phyloP scores from a whole-genome alignment of 306 rosid genomes.

The Glycyrrhiza uralensis region DNA sequence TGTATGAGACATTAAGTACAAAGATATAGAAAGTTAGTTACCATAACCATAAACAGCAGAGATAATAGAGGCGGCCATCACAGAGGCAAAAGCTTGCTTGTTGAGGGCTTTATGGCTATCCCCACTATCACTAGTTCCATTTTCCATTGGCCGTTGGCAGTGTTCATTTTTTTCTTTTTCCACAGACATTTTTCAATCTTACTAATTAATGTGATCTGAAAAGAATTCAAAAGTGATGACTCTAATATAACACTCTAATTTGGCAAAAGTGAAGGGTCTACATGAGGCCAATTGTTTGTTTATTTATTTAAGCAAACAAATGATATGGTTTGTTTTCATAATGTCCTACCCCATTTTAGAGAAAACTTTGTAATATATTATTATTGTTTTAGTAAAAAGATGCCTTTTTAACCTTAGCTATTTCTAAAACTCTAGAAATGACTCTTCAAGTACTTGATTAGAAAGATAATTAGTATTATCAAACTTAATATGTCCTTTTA shows the following conservation, averaged over 20 bases:
- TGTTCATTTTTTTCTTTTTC: not conserved
- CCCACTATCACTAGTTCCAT: not conserved
- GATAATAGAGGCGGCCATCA: constrained; percentile 47
- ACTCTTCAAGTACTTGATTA: not conserved
- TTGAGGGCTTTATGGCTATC: constrained; percentile 26
- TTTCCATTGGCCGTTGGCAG: constrained; percentile 10
- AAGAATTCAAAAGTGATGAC: not conserved
- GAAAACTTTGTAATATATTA: not conserved
- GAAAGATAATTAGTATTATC: not conserved
- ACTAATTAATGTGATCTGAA: not conserved
- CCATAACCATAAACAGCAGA: constrained; percentile 46
- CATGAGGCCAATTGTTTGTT: not conserved
- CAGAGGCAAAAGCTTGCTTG: constrained; percentile 52
- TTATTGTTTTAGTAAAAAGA: not conserved
- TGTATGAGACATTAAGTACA: not conserved
- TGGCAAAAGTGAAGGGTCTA: not conserved
- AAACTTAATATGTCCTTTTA: no score
- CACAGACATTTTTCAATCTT: not conserved
- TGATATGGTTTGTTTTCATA: not conserved
- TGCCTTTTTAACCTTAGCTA: not conserved
- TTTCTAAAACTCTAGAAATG: not conserved
- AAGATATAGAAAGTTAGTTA: not conserved
- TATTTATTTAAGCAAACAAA: not conserved
- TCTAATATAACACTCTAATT: not conserved
- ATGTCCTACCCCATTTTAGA: not conserved